Evolutionary conservation across 441 rosid genomes (phyloP), one percentile per base, ranked within the genome.

Genomic region (Adansonia rubrostipa): DNA sequence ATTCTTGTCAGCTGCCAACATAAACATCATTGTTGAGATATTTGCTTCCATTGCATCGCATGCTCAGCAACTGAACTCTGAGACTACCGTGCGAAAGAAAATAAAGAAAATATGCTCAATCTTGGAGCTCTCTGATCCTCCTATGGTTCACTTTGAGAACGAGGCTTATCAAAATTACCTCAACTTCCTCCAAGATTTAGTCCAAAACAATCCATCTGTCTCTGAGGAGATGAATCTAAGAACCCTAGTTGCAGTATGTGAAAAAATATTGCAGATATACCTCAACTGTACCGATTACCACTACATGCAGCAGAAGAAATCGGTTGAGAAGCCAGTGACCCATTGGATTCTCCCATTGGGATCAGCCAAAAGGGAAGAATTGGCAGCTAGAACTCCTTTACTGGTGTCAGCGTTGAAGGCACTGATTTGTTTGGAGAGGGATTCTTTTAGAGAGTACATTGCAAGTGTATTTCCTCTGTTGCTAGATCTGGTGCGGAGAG

Each of bases 101-200:
- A 82, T 94, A 79, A 90, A 89, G 87, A 92, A 82, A 84, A 95
- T 87, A 9, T 94, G 98, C 88, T 87, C 89, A 11, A 81, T 90
- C 53, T 80, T 92, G 67, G 97, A 93, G 81, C 84, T 92, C 65
- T 86, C 98, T 1, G 94, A 90, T 67, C 98, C 97, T 72, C 98
- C 98, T 5, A 40, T 93, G 73, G 93, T 96, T 75, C 97, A 92
- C 84, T 96, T 96, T 45, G 98, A 94, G 81, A 96, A 92, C 14
- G 99, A 96, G 66, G 83, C 98, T 1, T 87, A 92, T 85, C 95
- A 90, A 83, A 88, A 79, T 78, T 91, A 88, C 85, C 88, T 96
- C 70, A 89, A 88, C 79, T 85, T 90, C 81, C 93, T 94, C 65
- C 90, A 88, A 77, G 89, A 86, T 77, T 51, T 91, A 44, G 82